phyloP scores from a whole-genome alignment of 1,139 yeast genomes.

The Geotrichum carabidarum region DNA sequence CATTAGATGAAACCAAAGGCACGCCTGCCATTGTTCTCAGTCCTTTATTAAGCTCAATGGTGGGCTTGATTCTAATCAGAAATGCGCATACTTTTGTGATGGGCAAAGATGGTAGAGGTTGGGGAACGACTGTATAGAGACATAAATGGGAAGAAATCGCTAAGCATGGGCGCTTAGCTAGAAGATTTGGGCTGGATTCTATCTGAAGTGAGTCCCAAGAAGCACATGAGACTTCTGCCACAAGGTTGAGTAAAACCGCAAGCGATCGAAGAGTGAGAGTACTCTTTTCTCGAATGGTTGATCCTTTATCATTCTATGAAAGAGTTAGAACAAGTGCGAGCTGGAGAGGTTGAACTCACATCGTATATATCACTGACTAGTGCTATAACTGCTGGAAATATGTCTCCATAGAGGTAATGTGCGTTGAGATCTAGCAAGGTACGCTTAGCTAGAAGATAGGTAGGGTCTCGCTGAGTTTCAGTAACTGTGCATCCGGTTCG shows the following conservation, averaged over 20 bases:
- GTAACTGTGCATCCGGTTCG: constrained; percentile 27
- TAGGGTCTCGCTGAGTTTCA: constrained; percentile 27
- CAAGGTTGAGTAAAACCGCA: constrained; percentile 10
- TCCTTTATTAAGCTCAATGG: constrained; percentile 12
- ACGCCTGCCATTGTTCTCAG: constrained; percentile 8
- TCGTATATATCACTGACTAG: constrained; percentile 13
- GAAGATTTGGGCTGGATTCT: constrained; percentile 7
- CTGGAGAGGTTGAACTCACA: constrained; percentile 6
- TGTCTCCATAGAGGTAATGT: constrained; percentile 14
- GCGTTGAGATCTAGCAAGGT: constrained; percentile 14
- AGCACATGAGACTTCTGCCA: constrained; percentile 15
- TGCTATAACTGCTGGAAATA: constrained; percentile 15
- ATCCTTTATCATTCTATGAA: constrained; percentile 12
- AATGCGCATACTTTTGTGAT: constrained; percentile 23
- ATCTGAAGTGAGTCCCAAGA: constrained; percentile 17
- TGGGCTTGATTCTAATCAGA: constrained; percentile 19
- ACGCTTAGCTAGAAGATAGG: constrained; percentile 11
- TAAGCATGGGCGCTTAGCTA: neutral
- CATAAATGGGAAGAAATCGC: constrained; percentile 11
- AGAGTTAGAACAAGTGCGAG: neutral
- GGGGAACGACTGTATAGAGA: constrained; percentile 15
- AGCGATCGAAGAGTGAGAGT: constrained; percentile 11
- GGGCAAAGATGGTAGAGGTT: constrained; percentile 2
- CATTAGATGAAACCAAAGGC: neutral
- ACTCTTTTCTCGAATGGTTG: constrained; percentile 9